phyloP scores from a whole-genome alignment of 2,329 filamentous ascomycete genomes.

The Xylaria sp. region DNA sequence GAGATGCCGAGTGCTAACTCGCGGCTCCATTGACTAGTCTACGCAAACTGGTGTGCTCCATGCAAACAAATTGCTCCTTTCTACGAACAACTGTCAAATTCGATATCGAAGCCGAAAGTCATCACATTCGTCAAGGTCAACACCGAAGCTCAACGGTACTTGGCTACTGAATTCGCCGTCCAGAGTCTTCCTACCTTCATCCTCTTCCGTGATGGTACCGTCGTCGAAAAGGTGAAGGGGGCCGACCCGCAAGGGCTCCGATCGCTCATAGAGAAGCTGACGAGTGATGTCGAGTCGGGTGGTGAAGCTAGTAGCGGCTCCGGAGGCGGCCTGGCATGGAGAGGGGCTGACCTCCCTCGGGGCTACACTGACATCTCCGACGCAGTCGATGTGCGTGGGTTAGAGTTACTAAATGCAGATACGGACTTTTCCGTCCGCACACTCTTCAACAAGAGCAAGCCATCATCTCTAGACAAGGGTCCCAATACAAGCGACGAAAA shows the following conservation, averaged over 20 bases:
- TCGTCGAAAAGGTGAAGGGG: constrained; percentile 76
- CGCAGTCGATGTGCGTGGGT: constrained; percentile 78
- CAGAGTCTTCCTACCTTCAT: constrained; percentile 90
- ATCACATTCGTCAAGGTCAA: constrained; percentile 91
- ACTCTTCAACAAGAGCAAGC: constrained; percentile 76
- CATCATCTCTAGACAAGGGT: constrained; percentile 78
- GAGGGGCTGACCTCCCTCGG: constrained; percentile 77
- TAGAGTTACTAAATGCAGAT: constrained; percentile 90
- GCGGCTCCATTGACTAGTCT: constrained; percentile 67
- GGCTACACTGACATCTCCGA: constrained; percentile 87
- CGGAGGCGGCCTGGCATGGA: constrained; percentile 67
- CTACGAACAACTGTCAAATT: constrained; percentile 78
- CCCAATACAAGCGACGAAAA: constrained; percentile 86
- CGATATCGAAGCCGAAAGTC: constrained; percentile 75
- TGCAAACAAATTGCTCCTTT: constrained; percentile 86
- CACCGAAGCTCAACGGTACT: constrained; percentile 72
- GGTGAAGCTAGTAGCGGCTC: constrained; percentile 56
- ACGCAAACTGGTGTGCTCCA: constrained; percentile 85
- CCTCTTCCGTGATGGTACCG: constrained; percentile 78
- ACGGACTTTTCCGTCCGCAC: constrained; percentile 75
- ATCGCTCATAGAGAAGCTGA: constrained; percentile 76
- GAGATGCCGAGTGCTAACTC: constrained; percentile 43
- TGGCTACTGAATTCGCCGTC: constrained; percentile 78
- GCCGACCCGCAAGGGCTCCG: constrained; percentile 78
- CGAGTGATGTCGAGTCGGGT: constrained; percentile 68